Base-by-base conservation (phyloP, 2,329 filamentous ascomycete species). In the Davidsoniella neocaledoniae region DNA sequence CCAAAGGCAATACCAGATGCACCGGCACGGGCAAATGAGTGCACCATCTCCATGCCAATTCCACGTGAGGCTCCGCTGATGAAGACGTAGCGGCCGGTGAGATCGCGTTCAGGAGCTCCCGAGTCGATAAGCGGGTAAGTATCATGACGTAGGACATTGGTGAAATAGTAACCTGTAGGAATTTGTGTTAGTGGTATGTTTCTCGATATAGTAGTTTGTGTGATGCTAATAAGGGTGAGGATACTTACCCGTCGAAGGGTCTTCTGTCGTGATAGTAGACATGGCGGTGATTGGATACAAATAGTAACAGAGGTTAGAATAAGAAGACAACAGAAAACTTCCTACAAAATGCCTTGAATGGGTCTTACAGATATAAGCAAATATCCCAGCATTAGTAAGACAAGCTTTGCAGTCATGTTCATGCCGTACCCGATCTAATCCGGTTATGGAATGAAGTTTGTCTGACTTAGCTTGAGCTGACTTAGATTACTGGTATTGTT, bases 51-150 rank as follows among this genome's bases (percentile, higher is more conserved):
- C 2, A 63, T 64, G 5, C 77, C 76, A 36, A 77, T 68, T 2
- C 74, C 74, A 38, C 68, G 70, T 2, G 69, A 72, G 0, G 69
- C 74, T 7, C 75, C 76, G 0, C 68, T 74, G 46, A 80, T 68
- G 51, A 81, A 65, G 43, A 68, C 59, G 6, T 60, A 58, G 47
- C 64, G 64, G 5, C 62, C 62, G 3, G 57, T 47, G 26, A 70
- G 64, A 53, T 69, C 56, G 36, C 60, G 57, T 9, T 33, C 29
- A 4, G 8, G 25, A 4, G 64, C 63, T 16, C 57, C 54, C 14
- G 65, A 62, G 52, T 68, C 61, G 57, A 79, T 77, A 52, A 62
- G 64, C 0, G 68, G 64, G 57, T 79, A 79, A 2, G 72, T 77
- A 55, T 74, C 68, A 48, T 63, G 59, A 57, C 69, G 68, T 2